Percentiles rank a stretch among this genome's conserved stretches.
Evolutionary conservation across 2,329 filamentous ascomycete species (phyloP).

Genomic region (Stromatinia cepivora): DNA sequence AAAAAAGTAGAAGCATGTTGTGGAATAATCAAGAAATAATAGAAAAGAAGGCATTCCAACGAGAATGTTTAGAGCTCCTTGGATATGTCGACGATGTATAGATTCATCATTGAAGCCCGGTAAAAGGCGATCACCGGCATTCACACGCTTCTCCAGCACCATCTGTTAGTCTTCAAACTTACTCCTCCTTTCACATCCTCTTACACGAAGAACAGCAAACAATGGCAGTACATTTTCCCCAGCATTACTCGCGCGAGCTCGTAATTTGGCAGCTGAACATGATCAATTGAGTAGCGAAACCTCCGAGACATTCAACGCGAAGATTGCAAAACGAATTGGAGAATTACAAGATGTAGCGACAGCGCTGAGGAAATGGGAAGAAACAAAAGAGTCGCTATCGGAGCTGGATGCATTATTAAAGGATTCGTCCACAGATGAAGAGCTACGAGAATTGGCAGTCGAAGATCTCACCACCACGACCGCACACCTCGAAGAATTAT

Average conservation of each 20-base stretch:
- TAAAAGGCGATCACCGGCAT: constrained; percentile 28
- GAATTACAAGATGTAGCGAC: constrained; percentile 59
- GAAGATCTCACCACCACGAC: constrained; percentile 76
- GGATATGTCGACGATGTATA: constrained; percentile 55
- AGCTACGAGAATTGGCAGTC: constrained; percentile 75
- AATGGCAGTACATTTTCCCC: constrained; percentile 45
- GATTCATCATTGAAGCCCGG: constrained; percentile 37
- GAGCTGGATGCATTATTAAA: constrained; percentile 56
- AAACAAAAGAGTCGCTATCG: constrained; percentile 51
- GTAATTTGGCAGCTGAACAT: constrained; percentile 58
- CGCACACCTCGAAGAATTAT: constrained; percentile 61
- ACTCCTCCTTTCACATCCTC: constrained; percentile 24
- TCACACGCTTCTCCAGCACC: constrained; percentile 49
- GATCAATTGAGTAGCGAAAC: constrained; percentile 53
- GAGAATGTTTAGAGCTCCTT: constrained; percentile 47
- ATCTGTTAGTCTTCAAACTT: constrained; percentile 40
- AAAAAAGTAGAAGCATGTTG: constrained; percentile 14
- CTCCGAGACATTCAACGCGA: constrained; percentile 55
- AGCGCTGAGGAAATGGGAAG: constrained; percentile 60
- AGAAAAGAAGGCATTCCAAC: constrained; percentile 4
- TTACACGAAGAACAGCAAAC: constrained; percentile 32
- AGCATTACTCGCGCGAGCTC: constrained; percentile 60
- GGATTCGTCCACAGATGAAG: constrained; percentile 52
- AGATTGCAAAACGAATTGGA: constrained; percentile 59
- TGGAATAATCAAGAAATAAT: constrained; percentile 23